Percentiles rank a stretch among this genome's conserved stretches.
phyloP scores from a whole-genome alignment of 495 filamentous ascomycete genomes.

The Apiosordaria backusii region DNA sequence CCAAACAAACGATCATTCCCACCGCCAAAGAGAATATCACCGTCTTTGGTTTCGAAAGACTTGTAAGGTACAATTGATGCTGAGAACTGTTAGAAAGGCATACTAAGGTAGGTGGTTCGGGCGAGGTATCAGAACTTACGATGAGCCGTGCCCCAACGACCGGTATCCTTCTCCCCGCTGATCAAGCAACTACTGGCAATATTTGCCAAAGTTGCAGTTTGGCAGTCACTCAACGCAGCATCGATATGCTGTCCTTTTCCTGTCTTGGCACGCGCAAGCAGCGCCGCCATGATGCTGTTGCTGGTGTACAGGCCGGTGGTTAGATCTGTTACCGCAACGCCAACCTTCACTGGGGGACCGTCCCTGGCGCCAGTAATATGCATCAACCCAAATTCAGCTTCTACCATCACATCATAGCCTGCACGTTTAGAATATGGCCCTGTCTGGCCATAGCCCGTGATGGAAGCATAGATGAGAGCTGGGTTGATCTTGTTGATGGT shows the following conservation, averaged over 20 bases:
- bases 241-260: slow-evolving; percentile 85
- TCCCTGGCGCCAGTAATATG: slow-evolving; percentile 90
- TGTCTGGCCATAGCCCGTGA: slow-evolving; percentile 77
- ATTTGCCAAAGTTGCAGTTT: slow-evolving; percentile 88
- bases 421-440: slow-evolving; percentile 86
- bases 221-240: slow-evolving; percentile 84
- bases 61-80: slow-evolving; percentile 95
- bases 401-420: slow-evolving; percentile 99
- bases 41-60: slow-evolving; percentile 88
- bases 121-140: slow-evolving; percentile 51
- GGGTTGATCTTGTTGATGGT: slow-evolving; percentile 79
- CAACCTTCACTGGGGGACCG: slow-evolving; percentile 93
- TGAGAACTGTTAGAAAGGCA: slow-evolving; percentile 34
- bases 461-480: slow-evolving; percentile 60
- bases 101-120: neutral
- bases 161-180: slow-evolving; percentile 79
- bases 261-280: slow-evolving; percentile 60
- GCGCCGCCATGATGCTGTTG: slow-evolving; percentile 92
- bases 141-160: slow-evolving; percentile 93
- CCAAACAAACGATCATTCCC: slow-evolving; percentile 92
- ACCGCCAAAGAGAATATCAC: slow-evolving; percentile 86
- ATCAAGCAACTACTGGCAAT: slow-evolving; percentile 90
- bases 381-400: slow-evolving; percentile 97
- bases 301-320: slow-evolving; percentile 97
- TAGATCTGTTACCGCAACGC: slow-evolving; percentile 92